A percentile compares a stretch with the other conserved stretches of the same genome.
Evolutionary conservation across 2,329 filamentous ascomycete genomes (phyloP).

Genomic region (Aspergillus neoniger): DNA sequence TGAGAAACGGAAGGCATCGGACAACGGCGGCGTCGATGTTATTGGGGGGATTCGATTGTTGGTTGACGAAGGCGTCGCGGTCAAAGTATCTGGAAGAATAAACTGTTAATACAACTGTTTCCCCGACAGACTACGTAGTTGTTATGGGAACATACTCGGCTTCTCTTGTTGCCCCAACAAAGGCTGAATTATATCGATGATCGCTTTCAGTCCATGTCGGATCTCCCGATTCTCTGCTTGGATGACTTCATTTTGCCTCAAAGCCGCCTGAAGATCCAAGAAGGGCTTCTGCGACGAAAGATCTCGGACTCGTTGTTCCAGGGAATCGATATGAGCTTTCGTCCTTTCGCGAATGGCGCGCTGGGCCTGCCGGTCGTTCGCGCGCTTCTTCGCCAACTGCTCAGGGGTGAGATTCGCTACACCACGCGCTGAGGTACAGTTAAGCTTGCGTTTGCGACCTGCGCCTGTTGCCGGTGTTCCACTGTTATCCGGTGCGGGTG

Average conservation of each 20-base stretch:
- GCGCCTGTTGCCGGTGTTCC: constrained; percentile 26
- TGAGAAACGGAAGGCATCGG: constrained; percentile 29
- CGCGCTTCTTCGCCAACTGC: constrained; percentile 84
- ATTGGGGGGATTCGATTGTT: constrained; percentile 21
- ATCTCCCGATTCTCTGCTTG: constrained; percentile 80
- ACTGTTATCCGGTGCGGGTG: constrained; percentile 19
- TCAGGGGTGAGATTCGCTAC: constrained; percentile 86
- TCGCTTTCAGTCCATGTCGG: constrained; percentile 65
- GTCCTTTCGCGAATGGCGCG: constrained; percentile 81
- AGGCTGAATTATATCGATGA: constrained; percentile 59
- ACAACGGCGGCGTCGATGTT: constrained; percentile 28
- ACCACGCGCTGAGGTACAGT: constrained; percentile 60
- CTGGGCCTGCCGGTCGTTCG: constrained; percentile 87
- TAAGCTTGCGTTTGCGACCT: constrained; percentile 47
- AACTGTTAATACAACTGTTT: neutral
- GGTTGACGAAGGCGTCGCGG: constrained; percentile 19
- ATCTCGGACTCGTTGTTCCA: constrained; percentile 73
- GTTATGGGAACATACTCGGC: constrained; percentile 39
- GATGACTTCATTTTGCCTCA: constrained; percentile 74
- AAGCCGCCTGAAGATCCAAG: constrained; percentile 74
- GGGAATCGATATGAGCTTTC: constrained; percentile 72
- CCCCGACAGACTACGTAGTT: too few species aligned
- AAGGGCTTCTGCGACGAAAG: constrained; percentile 79
- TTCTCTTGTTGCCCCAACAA: constrained; percentile 44
- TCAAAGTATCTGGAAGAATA: constrained; percentile 13